These are phyloP conservation scores for Clitopilus passeckerianus DNA, from an alignment of 768 basidiomycete genomes.

Conservation along the genomic window DNA sequence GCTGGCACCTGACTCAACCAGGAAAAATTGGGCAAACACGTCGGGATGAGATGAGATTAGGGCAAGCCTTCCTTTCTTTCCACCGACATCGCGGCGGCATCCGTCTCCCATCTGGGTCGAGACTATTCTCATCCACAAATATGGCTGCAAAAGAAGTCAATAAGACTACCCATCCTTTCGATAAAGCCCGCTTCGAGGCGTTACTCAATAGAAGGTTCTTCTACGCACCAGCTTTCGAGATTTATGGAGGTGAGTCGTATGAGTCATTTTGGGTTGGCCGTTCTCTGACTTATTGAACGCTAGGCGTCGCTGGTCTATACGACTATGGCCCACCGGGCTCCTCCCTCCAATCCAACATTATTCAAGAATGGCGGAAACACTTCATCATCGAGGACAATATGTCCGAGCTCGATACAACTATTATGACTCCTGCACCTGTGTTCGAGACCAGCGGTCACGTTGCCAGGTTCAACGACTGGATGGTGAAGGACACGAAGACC, in stretches of 20 bases:
- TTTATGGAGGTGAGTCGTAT: constrained; percentile 81
- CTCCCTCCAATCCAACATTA: constrained; percentile 93
- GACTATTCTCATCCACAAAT: constrained; percentile 1
- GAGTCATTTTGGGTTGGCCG: neutral
- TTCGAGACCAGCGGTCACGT: constrained; percentile 98
- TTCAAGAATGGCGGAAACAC: constrained; percentile 94
- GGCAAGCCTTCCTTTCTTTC: neutral
- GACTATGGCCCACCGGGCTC: constrained; percentile 98
- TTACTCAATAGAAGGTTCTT: constrained; percentile 91
- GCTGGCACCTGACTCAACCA: neutral
- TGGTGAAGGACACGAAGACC: constrained; percentile 95
- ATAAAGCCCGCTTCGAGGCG: constrained; percentile 80
- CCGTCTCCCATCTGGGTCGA: neutral
- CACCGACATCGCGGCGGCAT: neutral
- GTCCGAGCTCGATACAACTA: constrained; percentile 97
- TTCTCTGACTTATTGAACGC: neutral
- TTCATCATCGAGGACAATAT: constrained; percentile 98
- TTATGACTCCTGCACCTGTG: constrained; percentile 93
- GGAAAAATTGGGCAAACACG: neutral
- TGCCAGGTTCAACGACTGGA: constrained; percentile 98
- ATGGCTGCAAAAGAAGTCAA: constrained; percentile 42
- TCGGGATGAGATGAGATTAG: constrained; percentile 1
- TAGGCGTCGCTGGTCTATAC: constrained; percentile 95
- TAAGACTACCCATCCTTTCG: constrained; percentile 83
- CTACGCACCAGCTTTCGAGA: constrained; percentile 97